A percentile compares a stretch with the other conserved stretches of the same genome.
Evolutionary conservation across 371 early-diverging fungal species (phyloP).

Genomic region (Zychaea mexicana): DNA sequence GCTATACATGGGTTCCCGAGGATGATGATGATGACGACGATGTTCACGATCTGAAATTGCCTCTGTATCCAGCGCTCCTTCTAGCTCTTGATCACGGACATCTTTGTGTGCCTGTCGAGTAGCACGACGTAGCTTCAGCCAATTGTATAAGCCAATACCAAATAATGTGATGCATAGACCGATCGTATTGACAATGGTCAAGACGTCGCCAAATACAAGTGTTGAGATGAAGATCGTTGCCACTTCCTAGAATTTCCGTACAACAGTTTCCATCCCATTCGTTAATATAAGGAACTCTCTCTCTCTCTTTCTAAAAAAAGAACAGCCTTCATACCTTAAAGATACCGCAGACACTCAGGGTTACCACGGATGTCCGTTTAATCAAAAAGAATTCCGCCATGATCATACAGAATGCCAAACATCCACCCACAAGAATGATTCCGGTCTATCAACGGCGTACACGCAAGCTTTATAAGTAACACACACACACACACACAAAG

Average conservation of each 20-base stretch:
- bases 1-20: slow-evolving; percentile 33
- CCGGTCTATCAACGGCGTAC: slow-evolving; percentile 19
- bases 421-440: slow-evolving; percentile 66
- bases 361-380: slow-evolving; percentile 84
- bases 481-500: neutral
- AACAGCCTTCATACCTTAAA: slow-evolving; percentile 61
- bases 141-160: slow-evolving; percentile 75
- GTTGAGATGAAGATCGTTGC: slow-evolving; percentile 69
- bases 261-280: too few species aligned
- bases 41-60: slow-evolving; percentile 1
- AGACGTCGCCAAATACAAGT: slow-evolving; percentile 73
- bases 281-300: too few species aligned
- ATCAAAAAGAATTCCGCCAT: slow-evolving; percentile 87
- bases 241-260: slow-evolving; percentile 67
- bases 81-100: slow-evolving; percentile 13
- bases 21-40: neutral
- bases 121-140: slow-evolving; percentile 40
- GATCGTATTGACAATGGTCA: slow-evolving; percentile 66
- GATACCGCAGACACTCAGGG: slow-evolving; percentile 91
- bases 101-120: slow-evolving; percentile 18
- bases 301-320: neutral
- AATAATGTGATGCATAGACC: slow-evolving; percentile 73
- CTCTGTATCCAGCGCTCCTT: slow-evolving; percentile 2
- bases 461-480: too few species aligned
- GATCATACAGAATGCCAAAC: slow-evolving; percentile 88